Evolutionary conservation across 768 basidiomycete species (phyloP), one percentile per base, ranked within the genome.

Genomic region (Leucocoprinus leucothites): DNA sequence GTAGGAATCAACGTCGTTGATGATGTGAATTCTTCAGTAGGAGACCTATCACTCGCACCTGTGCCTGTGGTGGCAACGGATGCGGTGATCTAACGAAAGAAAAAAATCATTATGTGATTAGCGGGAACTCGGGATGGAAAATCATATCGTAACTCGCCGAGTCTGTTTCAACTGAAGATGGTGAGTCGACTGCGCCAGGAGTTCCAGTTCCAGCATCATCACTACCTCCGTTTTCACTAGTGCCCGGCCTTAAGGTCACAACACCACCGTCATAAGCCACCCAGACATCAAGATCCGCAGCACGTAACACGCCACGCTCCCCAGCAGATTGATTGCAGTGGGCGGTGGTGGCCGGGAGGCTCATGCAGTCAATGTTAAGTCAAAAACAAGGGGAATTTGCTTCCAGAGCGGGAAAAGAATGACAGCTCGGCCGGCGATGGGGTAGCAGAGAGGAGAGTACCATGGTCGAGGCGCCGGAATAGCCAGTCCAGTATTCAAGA

Each of bases 211-310:
- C 47, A 24, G 14, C 18, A 43, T 35, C 47, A 43, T 19, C 36
- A 45, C 19, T 25, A 48, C 38, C 38, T 4, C 31, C 31, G 18
- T 43, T 22, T 1, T 35, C 47, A 22, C 46, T 35, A 56, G 48
- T 28, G 41, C 47, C 47, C 31, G 48, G 47, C 41, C 48, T 48
- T 16, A 49, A 40, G 25, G 49, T 56, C 40, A 56, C 26, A 35
- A 42, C 24, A 22, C 34, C 54, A 13, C 48, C 48, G 28, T 44
- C 48, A 34, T 43, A 43, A 21, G 54, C 54, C 19, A 56, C 54
- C 48, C 54, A 56, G 9, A 56, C 46, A 48, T 56, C 54, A 43
- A 49, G 54, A 21, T 42, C 54, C 48, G 40, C 41, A 24, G 41
- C 25, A 31, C 31, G 54, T 34, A 56, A 44, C 38, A 49, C 41